Conservation (phyloP, 805 yeast species). For the Yarrowia hollandica region DNA sequence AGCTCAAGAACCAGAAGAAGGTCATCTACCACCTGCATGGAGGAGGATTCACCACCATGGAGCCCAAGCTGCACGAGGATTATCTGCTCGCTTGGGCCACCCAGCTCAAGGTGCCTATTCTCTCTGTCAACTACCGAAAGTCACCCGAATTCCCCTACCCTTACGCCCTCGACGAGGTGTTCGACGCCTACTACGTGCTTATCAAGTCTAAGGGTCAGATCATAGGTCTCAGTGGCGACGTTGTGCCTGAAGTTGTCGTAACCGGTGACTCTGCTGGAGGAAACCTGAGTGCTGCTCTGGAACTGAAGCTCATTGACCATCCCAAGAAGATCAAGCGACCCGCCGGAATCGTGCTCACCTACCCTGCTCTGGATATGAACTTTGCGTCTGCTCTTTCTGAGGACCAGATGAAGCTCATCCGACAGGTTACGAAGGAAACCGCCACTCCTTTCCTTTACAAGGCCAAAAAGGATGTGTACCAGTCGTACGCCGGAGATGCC, state of each 20-base stretch:
- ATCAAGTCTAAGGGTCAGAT: constrained; percentile 30
- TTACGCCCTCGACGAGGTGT: constrained; percentile 45
- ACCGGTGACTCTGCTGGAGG: constrained; percentile 54
- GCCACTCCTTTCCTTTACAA: constrained; percentile 30
- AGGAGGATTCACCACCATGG: constrained; percentile 39
- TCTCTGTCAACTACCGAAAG: constrained; percentile 52
- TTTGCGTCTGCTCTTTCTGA: constrained; percentile 35
- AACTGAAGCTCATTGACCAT: constrained; percentile 35
- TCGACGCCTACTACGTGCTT: constrained; percentile 38
- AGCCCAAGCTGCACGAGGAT: constrained; percentile 37
- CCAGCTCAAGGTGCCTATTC: constrained; percentile 31
- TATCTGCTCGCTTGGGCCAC: constrained; percentile 33
- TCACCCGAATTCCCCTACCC: constrained; percentile 56
- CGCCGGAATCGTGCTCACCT: constrained; percentile 35
- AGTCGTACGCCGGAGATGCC: constrained; percentile 20
- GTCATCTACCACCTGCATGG: constrained; percentile 37
- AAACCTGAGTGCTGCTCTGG: constrained; percentile 39
- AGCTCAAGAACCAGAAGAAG: constrained; percentile 33
- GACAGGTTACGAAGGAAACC: constrained; percentile 34
- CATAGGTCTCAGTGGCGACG: constrained; percentile 31
- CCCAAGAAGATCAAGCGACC: constrained; percentile 33
- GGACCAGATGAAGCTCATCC: constrained; percentile 36
- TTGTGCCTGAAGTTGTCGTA: constrained; percentile 41
- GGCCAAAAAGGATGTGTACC: constrained; percentile 34
- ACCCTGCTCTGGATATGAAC: constrained; percentile 39